These are phyloP conservation scores for Exophiala viscosa DNA, from an alignment of 2,329 filamentous ascomycete species.

Conservation along the genomic window DNA sequence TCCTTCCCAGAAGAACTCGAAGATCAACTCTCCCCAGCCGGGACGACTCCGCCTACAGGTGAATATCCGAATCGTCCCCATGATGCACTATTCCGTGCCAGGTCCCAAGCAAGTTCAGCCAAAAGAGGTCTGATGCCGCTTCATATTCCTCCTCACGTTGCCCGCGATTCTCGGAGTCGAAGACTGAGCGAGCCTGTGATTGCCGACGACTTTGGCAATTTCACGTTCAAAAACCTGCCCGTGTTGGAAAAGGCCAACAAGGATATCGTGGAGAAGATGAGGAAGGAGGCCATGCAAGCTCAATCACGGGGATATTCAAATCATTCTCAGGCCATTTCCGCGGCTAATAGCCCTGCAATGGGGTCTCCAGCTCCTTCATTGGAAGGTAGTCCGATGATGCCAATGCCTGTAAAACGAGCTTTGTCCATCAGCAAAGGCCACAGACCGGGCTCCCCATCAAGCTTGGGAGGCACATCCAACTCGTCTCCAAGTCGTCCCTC, in stretches of 20 bases:
- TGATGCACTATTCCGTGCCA: slow-evolving; percentile 85
- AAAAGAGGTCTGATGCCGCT: slow-evolving; percentile 92
- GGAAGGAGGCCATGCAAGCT: slow-evolving; percentile 79
- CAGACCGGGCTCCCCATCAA: slow-evolving; percentile 81
- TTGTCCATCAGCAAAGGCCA: slow-evolving; percentile 79
- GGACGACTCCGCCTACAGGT: slow-evolving; percentile 56
- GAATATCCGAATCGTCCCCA: slow-evolving; percentile 89
- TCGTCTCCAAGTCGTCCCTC: slow-evolving; percentile 86
- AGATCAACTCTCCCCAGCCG: slow-evolving; percentile 75
- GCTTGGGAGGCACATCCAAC: slow-evolving; percentile 66
- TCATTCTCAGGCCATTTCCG: slow-evolving; percentile 39
- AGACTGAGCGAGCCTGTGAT: slow-evolving; percentile 85
- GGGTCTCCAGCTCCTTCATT: slow-evolving; percentile 64
- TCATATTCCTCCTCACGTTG: slow-evolving; percentile 90
- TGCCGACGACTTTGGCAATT: slow-evolving; percentile 90
- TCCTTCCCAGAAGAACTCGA: slow-evolving; percentile 93
- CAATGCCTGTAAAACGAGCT: slow-evolving; percentile 75
- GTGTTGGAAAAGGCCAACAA: slow-evolving; percentile 98
- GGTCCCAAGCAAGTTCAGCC: slow-evolving; percentile 78
- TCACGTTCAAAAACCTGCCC: slow-evolving; percentile 94
- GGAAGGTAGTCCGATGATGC: slow-evolving; percentile 79
- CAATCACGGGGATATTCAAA: slow-evolving; percentile 50
- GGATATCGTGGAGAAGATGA: slow-evolving; percentile 93
- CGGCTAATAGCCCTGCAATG: slow-evolving; percentile 32
- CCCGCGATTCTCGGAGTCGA: slow-evolving; percentile 77